Evolutionary conservation across 306 rosid species (phyloP), one percentile per base, ranked within the genome.

Genomic region (Quercus parvula): DNA sequence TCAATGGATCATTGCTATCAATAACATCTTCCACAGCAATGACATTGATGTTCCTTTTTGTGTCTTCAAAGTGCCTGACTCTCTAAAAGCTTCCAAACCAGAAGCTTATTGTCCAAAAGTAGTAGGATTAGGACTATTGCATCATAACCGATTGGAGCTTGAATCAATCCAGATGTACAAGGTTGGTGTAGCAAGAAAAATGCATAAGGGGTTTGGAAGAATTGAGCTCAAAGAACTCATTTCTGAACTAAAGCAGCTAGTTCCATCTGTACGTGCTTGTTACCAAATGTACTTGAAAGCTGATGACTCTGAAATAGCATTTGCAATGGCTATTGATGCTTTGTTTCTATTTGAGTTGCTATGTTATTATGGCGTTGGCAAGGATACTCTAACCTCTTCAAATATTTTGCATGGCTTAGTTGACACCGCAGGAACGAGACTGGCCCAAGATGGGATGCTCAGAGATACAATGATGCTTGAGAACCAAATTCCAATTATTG

Each of bases 381-480:
- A 75, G 59, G n/a, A n/a, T 0, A 61, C 22, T 59, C 31, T 54
- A 4, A 17, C 68, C 11, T 73, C 82, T 61, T 25, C 72, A 77
- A 35, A 35, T 35, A 35, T 35, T 35, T 35, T 35, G 44, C 7
- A 6, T 6, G 44, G 7, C 44, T 35, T 35, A 35, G 44, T 35
- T 35, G 4, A 22, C 33, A 7, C 20, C 5, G 18, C 51, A 38
- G 83, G 70, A 6, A 62, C 20, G 10, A 81, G 78, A 52, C 6
- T 81, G 24, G 12, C 80, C 15, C 19, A 20, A 31, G 75, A 85
- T 55, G 75, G 83, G n/a, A 75, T 58, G 25, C 10, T 78, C 1
- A 66, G 83, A 18, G 88, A 85, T 24, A 31, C 76, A 5, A 18
- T 82, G 56, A 76, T 82, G 89, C 81, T 82, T 0, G 84, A 79